phyloP scores from a whole-genome alignment of 2,329 filamentous ascomycete species.

The Claviceps citrina region DNA sequence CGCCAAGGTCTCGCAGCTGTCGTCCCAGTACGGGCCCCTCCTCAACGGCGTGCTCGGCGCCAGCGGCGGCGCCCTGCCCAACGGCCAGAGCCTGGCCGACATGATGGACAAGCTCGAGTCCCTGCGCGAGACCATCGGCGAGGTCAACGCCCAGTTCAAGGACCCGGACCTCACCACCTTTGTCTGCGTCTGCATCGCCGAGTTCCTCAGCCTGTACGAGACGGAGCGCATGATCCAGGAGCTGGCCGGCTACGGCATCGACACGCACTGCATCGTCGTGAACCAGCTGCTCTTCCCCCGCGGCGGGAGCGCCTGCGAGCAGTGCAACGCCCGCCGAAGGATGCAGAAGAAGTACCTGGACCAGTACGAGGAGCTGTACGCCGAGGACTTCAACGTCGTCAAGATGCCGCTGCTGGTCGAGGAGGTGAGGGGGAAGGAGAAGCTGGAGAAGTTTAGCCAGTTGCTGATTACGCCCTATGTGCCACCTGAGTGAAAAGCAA shows the following conservation, averaged over 20 bases:
- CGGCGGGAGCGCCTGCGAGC: conserved; percentile 71
- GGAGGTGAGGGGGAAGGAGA: conserved; percentile 91
- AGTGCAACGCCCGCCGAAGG: conserved; percentile 85
- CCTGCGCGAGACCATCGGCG: conserved; percentile 78
- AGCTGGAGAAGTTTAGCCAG: conserved; percentile 75
- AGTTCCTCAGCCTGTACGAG: conserved; percentile 93
- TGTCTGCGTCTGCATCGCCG: conserved; percentile 94
- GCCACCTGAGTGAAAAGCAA: conserved; percentile 36
- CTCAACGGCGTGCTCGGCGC: conserved; percentile 82
- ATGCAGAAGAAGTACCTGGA: conserved; percentile 99
- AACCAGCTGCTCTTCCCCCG: conserved; percentile 94
- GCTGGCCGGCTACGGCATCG: conserved; percentile 79
- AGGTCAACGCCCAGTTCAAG: conserved; percentile 98
- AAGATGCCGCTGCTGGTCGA: conserved; percentile 94
- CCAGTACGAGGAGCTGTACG: conserved; percentile 95
- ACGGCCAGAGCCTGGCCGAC: conserved; percentile 83
- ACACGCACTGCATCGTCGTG: conserved; percentile 93
- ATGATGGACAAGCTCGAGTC: conserved; percentile 91
- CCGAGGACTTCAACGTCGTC: conserved; percentile 91
- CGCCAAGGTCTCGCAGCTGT: conserved; percentile 91
- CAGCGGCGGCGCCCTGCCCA: conserved; percentile 57
- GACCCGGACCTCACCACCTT: conserved; percentile 91
- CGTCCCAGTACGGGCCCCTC: conserved; percentile 86
- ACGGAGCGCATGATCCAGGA: conserved; percentile 99
- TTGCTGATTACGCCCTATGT: conserved; percentile 67